These are phyloP conservation scores for Sugiyamaella smithiae DNA, from an alignment of 805 yeast species.

Conservation along the genomic window DNA sequence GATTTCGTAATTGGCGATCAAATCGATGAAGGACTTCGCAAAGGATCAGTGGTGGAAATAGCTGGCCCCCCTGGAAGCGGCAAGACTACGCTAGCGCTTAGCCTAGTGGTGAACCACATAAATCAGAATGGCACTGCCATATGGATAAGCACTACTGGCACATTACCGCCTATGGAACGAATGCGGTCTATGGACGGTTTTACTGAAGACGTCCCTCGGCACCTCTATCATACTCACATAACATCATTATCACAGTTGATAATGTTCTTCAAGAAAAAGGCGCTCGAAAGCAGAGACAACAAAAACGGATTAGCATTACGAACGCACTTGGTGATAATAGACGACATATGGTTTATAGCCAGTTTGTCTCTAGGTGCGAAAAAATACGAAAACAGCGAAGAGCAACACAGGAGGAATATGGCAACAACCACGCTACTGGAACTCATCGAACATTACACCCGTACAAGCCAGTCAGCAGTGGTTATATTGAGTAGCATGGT, in stretches of 20 bases:
- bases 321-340: background rate
- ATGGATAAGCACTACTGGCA: slow-evolving; percentile 24
- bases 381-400: background rate
- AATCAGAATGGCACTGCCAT: slow-evolving; percentile 23
- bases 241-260: slow-evolving; percentile 19
- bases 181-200: slow-evolving; percentile 18
- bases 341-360: slow-evolving; percentile 1
- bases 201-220: slow-evolving; percentile 1
- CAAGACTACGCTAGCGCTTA: slow-evolving; percentile 26
- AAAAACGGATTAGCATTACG: background rate
- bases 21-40: slow-evolving; percentile 6
- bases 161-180: slow-evolving; percentile 25
- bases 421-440: background rate
- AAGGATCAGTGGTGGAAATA: slow-evolving; percentile 25
- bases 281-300: background rate
- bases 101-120: slow-evolving; percentile 22
- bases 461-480: slow-evolving; percentile 2
- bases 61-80: slow-evolving; percentile 33
- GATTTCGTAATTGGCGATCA: background rate
- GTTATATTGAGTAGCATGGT: slow-evolving; percentile 10
- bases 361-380: background rate
- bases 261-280: slow-evolving; percentile 7
- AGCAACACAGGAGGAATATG: background rate
- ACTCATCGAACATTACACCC: background rate
- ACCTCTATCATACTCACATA: slow-evolving; percentile 9